Evolutionary conservation across 805 yeast genomes (phyloP), one percentile per base, ranked within the genome.

Genomic region (Yamadazyma olivae): DNA sequence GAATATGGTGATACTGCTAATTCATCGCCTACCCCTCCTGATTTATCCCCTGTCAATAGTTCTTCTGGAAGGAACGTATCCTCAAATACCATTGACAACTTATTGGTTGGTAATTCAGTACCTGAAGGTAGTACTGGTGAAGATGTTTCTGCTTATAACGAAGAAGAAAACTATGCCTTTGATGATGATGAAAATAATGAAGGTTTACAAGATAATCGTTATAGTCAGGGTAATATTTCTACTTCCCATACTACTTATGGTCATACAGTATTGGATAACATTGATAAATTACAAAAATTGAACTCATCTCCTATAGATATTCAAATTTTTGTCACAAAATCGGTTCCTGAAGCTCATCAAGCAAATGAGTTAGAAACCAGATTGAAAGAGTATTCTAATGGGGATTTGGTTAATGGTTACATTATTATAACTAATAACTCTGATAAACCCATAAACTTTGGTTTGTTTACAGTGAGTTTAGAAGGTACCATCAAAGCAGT

Each of bases 281-380:
- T 72, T 21, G 79, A 77, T 48, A 65, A 60, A 39, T 54, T 78
- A 19, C 75, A 77, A 1, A 70, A 63, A 38, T 45, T 61, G 2
- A 47, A 38, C 9, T 48, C 49, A 14, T 67, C 77, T 1, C 79
- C 78, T 0, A 48, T 73, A 3, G 70, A 70, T 9, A 63, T 77
- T 20, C 71, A 68, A 39, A 71, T 78, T 12, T 66, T 54, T 39
- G 73, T 78, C 6, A 74, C 82, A 1, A 78, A 77, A 65, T 67
- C 60, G 16, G 70, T 73, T 1, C 75, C 81, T 0, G 53, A 50
- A 23, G 77, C 79, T 0, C 54, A 69, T 36, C 46, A 56, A 30
- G 4, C 30, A 14, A 59, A 53, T 40, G 73, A 64, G 30, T 54
- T 66, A 10, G 75, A 72, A 43, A 74, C 76, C 5, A 63, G 75